Percentiles rank a stretch among this genome's conserved stretches.
phyloP scores from a whole-genome alignment of 495 filamentous ascomycete species.

The Glutinoglossum americanum region DNA sequence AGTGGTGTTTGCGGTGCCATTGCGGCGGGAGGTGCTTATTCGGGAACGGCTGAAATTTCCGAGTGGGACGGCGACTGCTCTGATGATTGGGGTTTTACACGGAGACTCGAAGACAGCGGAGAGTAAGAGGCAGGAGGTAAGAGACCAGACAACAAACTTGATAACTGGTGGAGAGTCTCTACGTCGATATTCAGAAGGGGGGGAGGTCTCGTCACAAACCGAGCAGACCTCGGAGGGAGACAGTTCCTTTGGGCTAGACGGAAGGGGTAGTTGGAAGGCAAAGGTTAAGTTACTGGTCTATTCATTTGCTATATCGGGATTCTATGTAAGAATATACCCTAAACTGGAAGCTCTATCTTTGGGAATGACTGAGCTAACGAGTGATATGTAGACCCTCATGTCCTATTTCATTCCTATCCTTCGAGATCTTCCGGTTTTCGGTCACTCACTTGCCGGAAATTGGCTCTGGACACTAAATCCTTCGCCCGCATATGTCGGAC shows the following conservation, averaged over 20 bases:
- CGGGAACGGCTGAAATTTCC: constrained; percentile 84
- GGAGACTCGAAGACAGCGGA: constrained; percentile 20
- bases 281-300: constrained; percentile 21
- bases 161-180: neutral
- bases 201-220: neutral
- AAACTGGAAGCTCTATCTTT: neutral
- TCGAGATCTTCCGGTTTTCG: constrained; percentile 69
- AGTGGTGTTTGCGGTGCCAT: constrained; percentile 83
- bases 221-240: neutral
- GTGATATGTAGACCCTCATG: constrained; percentile 40
- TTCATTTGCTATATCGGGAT: constrained; percentile 29
- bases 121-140: constrained; percentile 9
- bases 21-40: constrained; percentile 74
- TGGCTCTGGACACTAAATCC: constrained; percentile 98
- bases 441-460: constrained; percentile 41
- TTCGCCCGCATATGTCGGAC: constrained; percentile 78
- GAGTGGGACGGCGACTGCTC: constrained; percentile 79
- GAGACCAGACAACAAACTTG: constrained; percentile 13
- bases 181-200: neutral
- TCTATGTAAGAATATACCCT: constrained; percentile 18
- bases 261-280: neutral
- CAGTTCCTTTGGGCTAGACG: neutral
- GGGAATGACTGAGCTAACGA: neutral
- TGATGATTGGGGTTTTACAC: constrained; percentile 79
- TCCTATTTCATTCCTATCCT: constrained; percentile 83